Percentiles rank a stretch among this genome's conserved stretches.
Conservation (phyloP, 768 basidiomycete genomes). For the Pleurotus citrinopileatus region DNA sequence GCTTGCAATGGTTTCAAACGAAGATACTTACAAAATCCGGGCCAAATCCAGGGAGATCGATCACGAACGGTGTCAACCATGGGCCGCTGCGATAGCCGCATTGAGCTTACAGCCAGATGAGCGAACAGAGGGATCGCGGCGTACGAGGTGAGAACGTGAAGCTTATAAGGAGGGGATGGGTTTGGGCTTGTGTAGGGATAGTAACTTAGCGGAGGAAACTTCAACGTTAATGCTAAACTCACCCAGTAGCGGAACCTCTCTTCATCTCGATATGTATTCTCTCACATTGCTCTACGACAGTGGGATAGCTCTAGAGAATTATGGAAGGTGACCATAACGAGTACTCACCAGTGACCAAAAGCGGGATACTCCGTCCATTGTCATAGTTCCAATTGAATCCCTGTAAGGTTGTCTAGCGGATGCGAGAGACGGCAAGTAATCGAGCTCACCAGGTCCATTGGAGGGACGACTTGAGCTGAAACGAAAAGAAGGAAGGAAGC, state of each 20-base stretch:
- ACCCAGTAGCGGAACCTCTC: neutral
- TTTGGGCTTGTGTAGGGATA: neutral
- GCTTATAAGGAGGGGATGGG: neutral
- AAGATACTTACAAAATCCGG: neutral
- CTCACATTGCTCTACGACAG: constrained; percentile 2
- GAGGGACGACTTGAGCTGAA: neutral
- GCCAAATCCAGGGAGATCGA: neutral
- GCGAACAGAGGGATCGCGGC: too few species aligned
- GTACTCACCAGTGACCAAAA: neutral
- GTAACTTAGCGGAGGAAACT: neutral
- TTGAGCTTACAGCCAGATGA: neutral
- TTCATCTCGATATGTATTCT: neutral
- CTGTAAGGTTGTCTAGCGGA: neutral
- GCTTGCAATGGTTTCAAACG: neutral
- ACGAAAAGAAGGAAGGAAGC: neutral
- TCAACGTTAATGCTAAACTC: neutral
- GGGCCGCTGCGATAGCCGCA: neutral
- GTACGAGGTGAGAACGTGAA: constrained; percentile 4
- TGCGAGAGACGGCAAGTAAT: neutral
- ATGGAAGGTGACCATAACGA: neutral
- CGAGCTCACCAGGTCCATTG: neutral
- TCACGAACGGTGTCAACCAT: neutral
- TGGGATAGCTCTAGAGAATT: neutral
- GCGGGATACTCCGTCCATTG: neutral
- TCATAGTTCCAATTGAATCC: constrained; percentile 1